Evolutionary conservation across 208 protist species (phyloP), one percentile per base, ranked within the genome.

Genomic region (Perkinsela sp.): DNA sequence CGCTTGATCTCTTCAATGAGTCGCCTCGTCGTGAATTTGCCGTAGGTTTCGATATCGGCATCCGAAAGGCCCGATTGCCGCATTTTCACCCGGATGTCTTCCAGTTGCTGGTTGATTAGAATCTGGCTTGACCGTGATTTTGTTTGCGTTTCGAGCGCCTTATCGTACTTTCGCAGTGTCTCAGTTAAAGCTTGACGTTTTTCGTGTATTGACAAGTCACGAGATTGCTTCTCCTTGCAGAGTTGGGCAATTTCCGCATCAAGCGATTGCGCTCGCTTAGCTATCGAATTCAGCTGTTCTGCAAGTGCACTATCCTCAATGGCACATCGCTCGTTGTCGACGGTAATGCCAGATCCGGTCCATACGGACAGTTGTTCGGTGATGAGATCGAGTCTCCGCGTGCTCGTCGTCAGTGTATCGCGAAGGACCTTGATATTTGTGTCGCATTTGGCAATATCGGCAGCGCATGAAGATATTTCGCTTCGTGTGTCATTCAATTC

Each of bases 81-180:
- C 30, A 97, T 90, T 76, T 95, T 92, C 29, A 82, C 69, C 28
- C 79, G 68, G 30, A 78, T 77, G 32, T 95, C 88, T 30, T 96
- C 90, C 28, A 79, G 74, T 22, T 85, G 80, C 68, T 88, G 79
- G 31, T 86, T 28, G 31, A 88, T 77, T 66, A 89, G 72, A 31
- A 69, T 80, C 28, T 80, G 80, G 6, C 1, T 31, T 6, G 40
- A 57, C 22, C 22, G 40, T 22, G 40, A 29, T 48, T 67, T 31
- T 0, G 68, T 71, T 67, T 22, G 66, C 66, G 28, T 16, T 22
- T 68, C 29, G 29, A 68, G 66, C 15, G 28, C 66, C 66, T 68
- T 29, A 22, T 68, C 40, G 40, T 57, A 57, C 40, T 6, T 22
- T 40, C 68, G 68, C 13, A 6, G 31, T 13, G 57, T 32, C 30